phyloP scores from a whole-genome alignment of 2,329 filamentous ascomycete genomes.

The Pezicula rhizophila region DNA sequence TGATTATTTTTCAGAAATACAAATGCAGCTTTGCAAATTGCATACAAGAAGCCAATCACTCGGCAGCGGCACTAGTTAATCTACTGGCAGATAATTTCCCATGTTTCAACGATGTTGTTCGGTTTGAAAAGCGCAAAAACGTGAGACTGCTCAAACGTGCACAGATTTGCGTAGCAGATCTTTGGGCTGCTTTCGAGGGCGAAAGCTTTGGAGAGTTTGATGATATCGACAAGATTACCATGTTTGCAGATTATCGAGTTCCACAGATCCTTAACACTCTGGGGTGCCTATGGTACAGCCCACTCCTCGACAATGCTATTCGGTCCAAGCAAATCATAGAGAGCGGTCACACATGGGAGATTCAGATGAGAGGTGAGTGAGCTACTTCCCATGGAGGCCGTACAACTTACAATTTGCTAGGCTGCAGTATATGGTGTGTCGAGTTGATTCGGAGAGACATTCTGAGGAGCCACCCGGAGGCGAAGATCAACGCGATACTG shows the following conservation, averaged over 20 bases:
- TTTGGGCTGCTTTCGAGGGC: conserved; percentile 94
- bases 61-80: conserved; percentile 81
- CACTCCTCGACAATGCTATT: conserved; percentile 68
- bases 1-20: conserved; percentile 53
- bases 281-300: conserved; percentile 79
- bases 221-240: conserved; percentile 93
- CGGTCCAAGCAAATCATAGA: conserved; percentile 57
- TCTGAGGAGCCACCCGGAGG: conserved; percentile 61
- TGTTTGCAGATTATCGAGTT: conserved; percentile 97
- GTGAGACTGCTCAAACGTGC: conserved; percentile 89
- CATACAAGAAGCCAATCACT: conserved; percentile 67
- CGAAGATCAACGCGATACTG: conserved; percentile 76
- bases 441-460: conserved; percentile 85
- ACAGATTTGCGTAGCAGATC: conserved; percentile 90
- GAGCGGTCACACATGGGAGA: conserved; percentile 70
- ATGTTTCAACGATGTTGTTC: conserved; percentile 78
- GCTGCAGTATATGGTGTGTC: conserved; percentile 93
- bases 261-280: conserved; percentile 86
- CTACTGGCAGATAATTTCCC: conserved; percentile 73
- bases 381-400: neutral
- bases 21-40: conserved; percentile 67
- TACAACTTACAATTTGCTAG: conserved; percentile 32
- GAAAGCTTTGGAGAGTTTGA: conserved; percentile 71
- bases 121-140: conserved; percentile 63
- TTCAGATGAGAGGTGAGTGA: conserved; percentile 71